Percentiles rank a stretch among this genome's conserved stretches.
Evolutionary conservation across 768 basidiomycete genomes (phyloP).

Genomic region (Xerocomus spinulosus): DNA sequence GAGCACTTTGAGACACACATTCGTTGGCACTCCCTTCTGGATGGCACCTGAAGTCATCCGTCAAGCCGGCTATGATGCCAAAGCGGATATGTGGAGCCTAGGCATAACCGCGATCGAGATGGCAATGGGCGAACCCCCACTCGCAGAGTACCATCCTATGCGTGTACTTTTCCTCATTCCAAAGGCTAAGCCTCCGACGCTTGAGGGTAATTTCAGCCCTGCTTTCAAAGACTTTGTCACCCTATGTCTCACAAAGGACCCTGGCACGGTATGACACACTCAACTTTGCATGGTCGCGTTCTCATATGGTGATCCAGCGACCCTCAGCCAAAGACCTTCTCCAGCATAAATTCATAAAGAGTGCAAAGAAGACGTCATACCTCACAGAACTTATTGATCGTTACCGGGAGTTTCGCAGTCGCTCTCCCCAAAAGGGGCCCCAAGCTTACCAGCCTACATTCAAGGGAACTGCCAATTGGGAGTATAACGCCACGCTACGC

Average conservation of each 20-base stretch:
- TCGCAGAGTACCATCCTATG: constrained; percentile 98
- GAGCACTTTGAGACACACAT: constrained; percentile 90
- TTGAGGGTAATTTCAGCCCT: constrained; percentile 81
- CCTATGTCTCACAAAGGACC: constrained; percentile 90
- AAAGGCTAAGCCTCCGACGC: constrained; percentile 86
- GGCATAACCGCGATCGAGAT: constrained; percentile 98
- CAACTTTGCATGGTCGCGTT: not conserved
- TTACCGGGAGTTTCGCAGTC: constrained; percentile 69
- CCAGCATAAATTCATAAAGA: constrained; percentile 87
- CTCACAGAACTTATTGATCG: constrained; percentile 87
- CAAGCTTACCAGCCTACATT: constrained; percentile 56
- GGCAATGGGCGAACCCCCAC: constrained; percentile 94
- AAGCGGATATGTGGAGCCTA: constrained; percentile 97
- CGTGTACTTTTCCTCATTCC: constrained; percentile 96
- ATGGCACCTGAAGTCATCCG: constrained; percentile 99
- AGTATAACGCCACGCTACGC: constrained; percentile 67
- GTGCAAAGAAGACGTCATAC: constrained; percentile 75
- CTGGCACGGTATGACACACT: constrained; percentile 52
- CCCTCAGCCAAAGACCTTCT: constrained; percentile 89
- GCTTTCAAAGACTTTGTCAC: constrained; percentile 93
- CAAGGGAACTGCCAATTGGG: constrained; percentile 61
- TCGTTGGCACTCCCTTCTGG: constrained; percentile 97
- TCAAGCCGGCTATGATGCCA: constrained; percentile 92
- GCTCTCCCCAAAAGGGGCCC: constrained; percentile 53
- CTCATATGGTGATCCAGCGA: constrained; percentile 49